phyloP scores from a whole-genome alignment of 176 grass and related monocot genomes.

The Carex myosuroides region DNA sequence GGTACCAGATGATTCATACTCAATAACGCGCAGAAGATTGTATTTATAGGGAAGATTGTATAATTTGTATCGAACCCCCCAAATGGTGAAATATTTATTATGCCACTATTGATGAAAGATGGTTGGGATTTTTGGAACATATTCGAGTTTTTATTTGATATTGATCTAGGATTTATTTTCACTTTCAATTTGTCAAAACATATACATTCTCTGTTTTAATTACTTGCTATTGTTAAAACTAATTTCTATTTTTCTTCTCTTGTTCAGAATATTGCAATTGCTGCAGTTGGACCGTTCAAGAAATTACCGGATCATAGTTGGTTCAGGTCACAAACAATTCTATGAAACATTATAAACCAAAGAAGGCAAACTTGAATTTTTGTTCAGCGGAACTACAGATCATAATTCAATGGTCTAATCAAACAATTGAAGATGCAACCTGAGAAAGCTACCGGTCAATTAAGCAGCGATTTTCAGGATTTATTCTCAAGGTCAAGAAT shows the following conservation, averaged over 20 bases:
- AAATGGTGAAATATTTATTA: background rate
- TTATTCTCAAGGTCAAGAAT: too few relatives aligned
- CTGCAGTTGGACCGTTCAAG: constrained; percentile 51
- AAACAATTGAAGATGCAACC: too few relatives aligned
- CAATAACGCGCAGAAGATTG: background rate
- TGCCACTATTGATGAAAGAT: background rate
- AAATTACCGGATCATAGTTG: constrained; percentile 75
- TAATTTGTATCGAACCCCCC: background rate
- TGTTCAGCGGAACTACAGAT: background rate
- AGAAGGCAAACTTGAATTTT: background rate
- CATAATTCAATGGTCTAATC: too few relatives aligned
- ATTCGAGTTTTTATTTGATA: background rate
- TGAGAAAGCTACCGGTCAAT: too few relatives aligned
- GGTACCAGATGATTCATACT: background rate
- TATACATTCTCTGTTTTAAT: constrained; percentile 3
- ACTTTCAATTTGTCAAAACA: background rate
- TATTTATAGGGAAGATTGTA: background rate
- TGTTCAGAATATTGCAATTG: constrained; percentile 71
- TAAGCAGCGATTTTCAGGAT: too few relatives aligned
- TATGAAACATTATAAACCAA: constrained; percentile 4
- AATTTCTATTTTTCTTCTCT: background rate
- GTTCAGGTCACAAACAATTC: constrained; percentile 52
- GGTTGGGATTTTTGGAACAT: background rate
- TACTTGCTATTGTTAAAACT: constrained; percentile 16
- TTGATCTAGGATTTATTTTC: background rate